A percentile compares a stretch with the other conserved stretches of the same genome.
phyloP scores from a whole-genome alignment of 495 filamentous ascomycete species.

The Talaromyces liani region DNA sequence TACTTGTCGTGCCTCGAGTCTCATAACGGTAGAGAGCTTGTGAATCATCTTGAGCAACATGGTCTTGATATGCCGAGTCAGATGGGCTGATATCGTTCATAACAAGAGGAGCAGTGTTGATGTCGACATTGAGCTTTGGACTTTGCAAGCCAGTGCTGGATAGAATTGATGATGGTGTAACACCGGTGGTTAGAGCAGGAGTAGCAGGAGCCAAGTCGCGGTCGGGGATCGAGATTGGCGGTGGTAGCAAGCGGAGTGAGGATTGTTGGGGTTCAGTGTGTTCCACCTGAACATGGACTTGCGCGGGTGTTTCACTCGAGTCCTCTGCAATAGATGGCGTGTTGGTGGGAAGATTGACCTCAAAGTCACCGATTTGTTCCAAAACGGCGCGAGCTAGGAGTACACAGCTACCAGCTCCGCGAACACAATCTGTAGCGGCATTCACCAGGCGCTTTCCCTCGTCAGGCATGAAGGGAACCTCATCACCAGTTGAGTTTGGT shows the following conservation, averaged over 20 bases:
- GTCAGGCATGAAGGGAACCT: slow-evolving; percentile 69
- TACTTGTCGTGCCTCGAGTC: slow-evolving; percentile 32
- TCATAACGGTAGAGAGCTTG: slow-evolving; percentile 7
- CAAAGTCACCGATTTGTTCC: slow-evolving; percentile 89
- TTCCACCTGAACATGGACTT: neutral
- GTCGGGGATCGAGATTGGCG: slow-evolving; percentile 34
- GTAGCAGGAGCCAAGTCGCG: slow-evolving; percentile 23
- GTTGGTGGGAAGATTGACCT: slow-evolving; percentile 50
- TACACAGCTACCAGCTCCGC: slow-evolving; percentile 83
- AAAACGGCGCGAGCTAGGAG: slow-evolving; percentile 78
- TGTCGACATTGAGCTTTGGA: slow-evolving; percentile 11
- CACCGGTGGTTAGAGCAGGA: slow-evolving; percentile 32
- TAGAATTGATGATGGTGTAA: slow-evolving; percentile 36
- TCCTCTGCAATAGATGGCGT: neutral
- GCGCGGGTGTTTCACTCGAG: neutral
- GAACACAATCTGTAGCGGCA: slow-evolving; percentile 84
- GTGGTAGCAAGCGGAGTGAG: slow-evolving; percentile 27
- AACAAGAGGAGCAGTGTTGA: slow-evolving; percentile 1
- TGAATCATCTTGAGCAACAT: slow-evolving; percentile 4
- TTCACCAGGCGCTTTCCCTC: slow-evolving; percentile 70
- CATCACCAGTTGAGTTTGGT: slow-evolving; percentile 54
- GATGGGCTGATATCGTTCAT: slow-evolving; percentile 10
- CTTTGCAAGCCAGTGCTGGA: slow-evolving; percentile 19
- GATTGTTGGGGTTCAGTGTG: neutral
- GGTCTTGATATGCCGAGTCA: slow-evolving; percentile 8